Evolutionary conservation across 2,329 filamentous ascomycete species (phyloP).

Genomic region (Colletotrichum theobromicola): DNA sequence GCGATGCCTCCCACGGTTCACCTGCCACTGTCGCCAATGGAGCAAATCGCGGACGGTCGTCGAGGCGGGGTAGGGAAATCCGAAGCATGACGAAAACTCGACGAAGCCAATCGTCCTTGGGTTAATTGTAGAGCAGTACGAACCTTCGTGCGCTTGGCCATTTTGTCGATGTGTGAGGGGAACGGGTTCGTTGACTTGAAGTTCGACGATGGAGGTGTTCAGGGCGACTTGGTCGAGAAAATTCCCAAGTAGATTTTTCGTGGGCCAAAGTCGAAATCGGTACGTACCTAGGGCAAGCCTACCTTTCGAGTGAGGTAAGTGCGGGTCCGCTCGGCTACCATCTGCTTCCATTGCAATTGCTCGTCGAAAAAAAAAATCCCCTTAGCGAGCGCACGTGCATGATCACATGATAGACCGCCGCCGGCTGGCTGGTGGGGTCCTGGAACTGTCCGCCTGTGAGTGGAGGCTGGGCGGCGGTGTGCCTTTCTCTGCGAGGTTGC

Average conservation of each 20-base stretch:
- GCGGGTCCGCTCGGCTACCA: neutral
- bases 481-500: neutral
- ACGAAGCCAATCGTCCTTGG: conserved; percentile 4
- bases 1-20: neutral
- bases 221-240: conserved; percentile 24
- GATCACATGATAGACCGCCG: neutral
- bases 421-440: neutral
- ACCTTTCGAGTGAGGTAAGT: conserved; percentile 15
- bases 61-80: neutral
- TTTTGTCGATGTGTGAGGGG: conserved; percentile 61
- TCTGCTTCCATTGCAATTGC: neutral
- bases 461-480: neutral
- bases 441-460: neutral
- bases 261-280: conserved; percentile 27
- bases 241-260: neutral
- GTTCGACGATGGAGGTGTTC: conserved; percentile 25
- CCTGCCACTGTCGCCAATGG: conserved; percentile 5
- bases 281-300: conserved; percentile 28
- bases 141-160: conserved; percentile 86
- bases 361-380: neutral
- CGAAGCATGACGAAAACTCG: neutral
- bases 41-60: neutral
- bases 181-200: conserved; percentile 25
- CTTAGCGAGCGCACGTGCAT: neutral
- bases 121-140: conserved; percentile 11